A percentile compares a stretch with the other conserved stretches of the same genome.
phyloP scores from a whole-genome alignment of 2,329 filamentous ascomycete genomes.

The Neoscytalidium dimidiatum region DNA sequence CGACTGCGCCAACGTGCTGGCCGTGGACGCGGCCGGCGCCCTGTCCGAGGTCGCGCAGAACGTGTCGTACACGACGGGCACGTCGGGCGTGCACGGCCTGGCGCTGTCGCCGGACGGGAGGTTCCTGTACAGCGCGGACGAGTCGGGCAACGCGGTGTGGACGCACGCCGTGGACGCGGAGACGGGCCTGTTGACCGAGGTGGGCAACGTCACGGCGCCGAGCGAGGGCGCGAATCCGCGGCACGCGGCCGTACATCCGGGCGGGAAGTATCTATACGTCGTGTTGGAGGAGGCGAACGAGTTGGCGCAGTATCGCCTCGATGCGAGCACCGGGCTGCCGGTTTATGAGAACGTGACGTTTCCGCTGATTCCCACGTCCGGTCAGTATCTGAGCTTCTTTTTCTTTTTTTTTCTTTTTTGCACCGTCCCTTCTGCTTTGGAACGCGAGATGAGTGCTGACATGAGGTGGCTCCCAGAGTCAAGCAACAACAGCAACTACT shows the following conservation, averaged over 20 bases:
- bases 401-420: background rate
- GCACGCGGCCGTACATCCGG: constrained; percentile 32
- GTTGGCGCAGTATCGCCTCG: constrained; percentile 29
- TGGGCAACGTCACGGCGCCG: constrained; percentile 26
- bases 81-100: constrained; percentile 31
- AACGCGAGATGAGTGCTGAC: too few species aligned
- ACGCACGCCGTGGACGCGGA: constrained; percentile 28
- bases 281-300: constrained; percentile 29
- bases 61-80: background rate
- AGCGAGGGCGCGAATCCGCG: constrained; percentile 26
- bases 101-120: constrained; percentile 26
- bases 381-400: background rate
- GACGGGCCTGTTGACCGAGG: constrained; percentile 24
- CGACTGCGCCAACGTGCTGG: constrained; percentile 13
- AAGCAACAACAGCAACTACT: constrained; percentile 27
- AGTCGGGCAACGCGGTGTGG: constrained; percentile 36
- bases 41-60: constrained; percentile 1
- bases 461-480: background rate
- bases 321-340: constrained; percentile 19
- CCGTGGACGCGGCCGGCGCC: background rate
- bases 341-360: constrained; percentile 22
- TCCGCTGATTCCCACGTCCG: constrained; percentile 23
- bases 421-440: too few species aligned
- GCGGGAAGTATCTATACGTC: constrained; percentile 31
- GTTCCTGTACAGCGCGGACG: constrained; percentile 35